These are phyloP conservation scores for Blastocystis sp. DNA, from an alignment of 352 stramenopile genomes.

Conservation along the genomic window DNA sequence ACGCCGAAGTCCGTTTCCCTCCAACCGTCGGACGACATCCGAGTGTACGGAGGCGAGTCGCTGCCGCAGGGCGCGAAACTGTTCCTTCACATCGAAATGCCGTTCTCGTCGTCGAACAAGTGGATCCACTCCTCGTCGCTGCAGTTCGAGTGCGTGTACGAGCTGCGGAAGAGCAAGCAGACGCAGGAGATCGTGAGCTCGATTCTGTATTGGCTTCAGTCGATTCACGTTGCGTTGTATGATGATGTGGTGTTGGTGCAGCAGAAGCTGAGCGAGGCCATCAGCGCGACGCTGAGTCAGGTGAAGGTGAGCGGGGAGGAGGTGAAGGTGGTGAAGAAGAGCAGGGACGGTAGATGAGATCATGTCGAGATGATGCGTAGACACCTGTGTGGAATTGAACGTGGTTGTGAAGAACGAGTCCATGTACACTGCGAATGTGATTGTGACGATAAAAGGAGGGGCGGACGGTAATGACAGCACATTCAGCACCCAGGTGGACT, in stretches of 20 bases:
- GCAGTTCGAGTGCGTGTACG: background rate
- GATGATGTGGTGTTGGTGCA: background rate
- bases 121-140: background rate
- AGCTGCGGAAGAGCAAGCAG: background rate
- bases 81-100: background rate
- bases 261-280: slow-evolving; percentile 3
- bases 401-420: background rate
- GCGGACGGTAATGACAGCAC: background rate
- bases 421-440: slow-evolving; percentile 2
- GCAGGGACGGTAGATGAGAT: background rate
- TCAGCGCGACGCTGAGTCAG: background rate
- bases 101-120: background rate
- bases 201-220: background rate
- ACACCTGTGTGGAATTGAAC: slow-evolving; percentile 34
- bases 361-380: background rate
- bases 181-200: background rate
- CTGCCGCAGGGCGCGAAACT: background rate
- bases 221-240: background rate
- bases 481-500: slow-evolving; percentile 1
- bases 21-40: background rate
- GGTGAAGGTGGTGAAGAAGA: background rate
- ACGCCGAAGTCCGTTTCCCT: too few relatives aligned
- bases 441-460: background rate
- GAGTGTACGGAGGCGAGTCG: background rate
- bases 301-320: slow-evolving; percentile 20